Base-by-base conservation (phyloP, 345 rosid genomes). In the Cardiospermum halicacabum region DNA sequence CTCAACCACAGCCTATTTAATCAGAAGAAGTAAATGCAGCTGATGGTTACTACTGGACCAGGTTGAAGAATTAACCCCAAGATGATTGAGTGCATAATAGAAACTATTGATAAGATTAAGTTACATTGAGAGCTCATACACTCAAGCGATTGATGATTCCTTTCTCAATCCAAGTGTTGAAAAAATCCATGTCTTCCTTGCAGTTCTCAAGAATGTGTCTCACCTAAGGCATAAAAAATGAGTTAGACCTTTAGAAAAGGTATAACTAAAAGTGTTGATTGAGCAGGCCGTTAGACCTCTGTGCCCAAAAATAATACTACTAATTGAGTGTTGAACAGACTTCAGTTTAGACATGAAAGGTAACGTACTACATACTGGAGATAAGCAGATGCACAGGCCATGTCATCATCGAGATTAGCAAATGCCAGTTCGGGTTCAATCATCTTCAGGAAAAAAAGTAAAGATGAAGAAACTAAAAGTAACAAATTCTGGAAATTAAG, bases 351-450 rank as follows among this genome's bases (percentile, higher is more conserved):
- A 80, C 78, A 74, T 72, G 82, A 73, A 72, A 76, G 73, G 87
- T n/a, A 85, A 91, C 99, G 76, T 94, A 94, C 99, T 81, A 87
- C 97, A 62, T 94, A 91, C 96, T 94, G 99, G 95, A 94, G 99
- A 89, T 91, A 94, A 79, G 99, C 97, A 49, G 97, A 75, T 69
- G 99, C 97, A 75, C 99, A 94, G 34, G 97, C 95, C 99, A 91
- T 91, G 86, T 91, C 97, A 75, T 91, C 99, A 67, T 87, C 70
- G 69, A 94, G 85, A 79, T 94, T 90, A 59, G 99, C 97, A 83
- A 89, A 91, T 75, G 99, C 99, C 61, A 94, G 93, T 73, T 94
- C 99, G 25, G 99, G 99, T 76, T 94, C 99, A 83, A 94, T 94
- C 96, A 94, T 94, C 99, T 90, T 60, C 69, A 32, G 9, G 10